A percentile compares a stretch with the other conserved stretches of the same genome.
These are phyloP conservation scores for Handroanthus guayacan DNA, from an alignment of 257 asterid species.

Conservation along the genomic window DNA sequence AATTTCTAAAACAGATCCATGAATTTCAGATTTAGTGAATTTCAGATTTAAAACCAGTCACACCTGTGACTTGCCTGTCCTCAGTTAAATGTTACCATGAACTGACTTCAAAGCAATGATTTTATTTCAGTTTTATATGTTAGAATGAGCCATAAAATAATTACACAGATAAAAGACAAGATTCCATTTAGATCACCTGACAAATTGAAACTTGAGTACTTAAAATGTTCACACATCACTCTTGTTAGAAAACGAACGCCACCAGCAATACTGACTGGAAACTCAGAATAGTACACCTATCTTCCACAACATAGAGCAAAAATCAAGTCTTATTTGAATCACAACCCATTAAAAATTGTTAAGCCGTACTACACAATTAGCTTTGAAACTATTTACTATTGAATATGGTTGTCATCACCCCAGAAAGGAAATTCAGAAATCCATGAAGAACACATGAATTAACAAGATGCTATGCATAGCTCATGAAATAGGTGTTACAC, in stretches of 20 bases:
- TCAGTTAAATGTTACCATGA: not conserved
- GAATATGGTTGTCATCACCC: not conserved
- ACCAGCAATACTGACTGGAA: not conserved
- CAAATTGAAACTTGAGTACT: not conserved
- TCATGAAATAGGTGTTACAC: not conserved
- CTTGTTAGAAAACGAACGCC: not conserved
- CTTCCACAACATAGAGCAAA: not conserved
- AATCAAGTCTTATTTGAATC: not conserved
- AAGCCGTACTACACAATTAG: not conserved
- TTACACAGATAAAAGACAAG: too few relatives aligned
- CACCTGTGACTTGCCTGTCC: not conserved
- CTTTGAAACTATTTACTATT: not conserved
- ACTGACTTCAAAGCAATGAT: not conserved
- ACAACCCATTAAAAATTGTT: not conserved
- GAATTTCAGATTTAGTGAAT: not conserved
- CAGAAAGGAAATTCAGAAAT: not conserved
- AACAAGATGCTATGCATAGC: not conserved
- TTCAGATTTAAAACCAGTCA: slow-evolving; percentile 12
- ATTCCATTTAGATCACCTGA: not conserved
- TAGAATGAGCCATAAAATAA: not conserved
- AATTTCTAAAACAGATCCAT: not conserved
- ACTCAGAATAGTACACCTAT: not conserved
- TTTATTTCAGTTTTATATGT: not conserved
- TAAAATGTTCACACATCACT: not conserved
- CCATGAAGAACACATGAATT: slow-evolving; percentile 3